phyloP scores from a whole-genome alignment of 352 stramenopile species.

The Phytophthora multivora region DNA sequence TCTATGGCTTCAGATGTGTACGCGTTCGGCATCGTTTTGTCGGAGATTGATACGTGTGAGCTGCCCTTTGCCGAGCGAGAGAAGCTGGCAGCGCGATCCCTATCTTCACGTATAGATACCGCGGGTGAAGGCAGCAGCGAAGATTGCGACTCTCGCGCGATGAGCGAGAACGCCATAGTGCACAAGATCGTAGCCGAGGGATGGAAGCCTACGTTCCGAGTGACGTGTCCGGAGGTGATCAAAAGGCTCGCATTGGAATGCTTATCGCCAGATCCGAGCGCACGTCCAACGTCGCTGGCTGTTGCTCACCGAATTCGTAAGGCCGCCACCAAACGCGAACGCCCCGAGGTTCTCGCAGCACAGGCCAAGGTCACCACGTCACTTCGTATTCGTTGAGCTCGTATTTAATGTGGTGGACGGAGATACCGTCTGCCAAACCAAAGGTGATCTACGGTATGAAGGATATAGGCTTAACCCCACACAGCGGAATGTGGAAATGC shows the following conservation, averaged over 20 bases:
- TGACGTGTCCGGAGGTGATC: constrained; percentile 48
- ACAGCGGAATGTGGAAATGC: constrained; percentile 3
- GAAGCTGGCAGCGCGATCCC: constrained; percentile 15
- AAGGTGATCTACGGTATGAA: too few species aligned
- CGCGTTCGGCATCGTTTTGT: constrained; percentile 82
- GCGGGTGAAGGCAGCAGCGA: constrained; percentile 28
- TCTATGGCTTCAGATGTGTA: constrained; percentile 89
- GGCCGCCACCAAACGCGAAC: constrained; percentile 37
- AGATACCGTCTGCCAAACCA: not conserved
- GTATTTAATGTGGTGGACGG: constrained; percentile 18
- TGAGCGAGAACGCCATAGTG: constrained; percentile 49
- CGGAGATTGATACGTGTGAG: constrained; percentile 78
- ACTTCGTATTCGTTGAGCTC: constrained; percentile 29
- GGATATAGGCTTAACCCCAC: too few species aligned
- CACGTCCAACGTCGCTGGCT: constrained; percentile 48
- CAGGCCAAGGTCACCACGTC: constrained; percentile 34
- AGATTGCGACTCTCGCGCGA: constrained; percentile 14
- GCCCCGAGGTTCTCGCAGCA: constrained; percentile 30
- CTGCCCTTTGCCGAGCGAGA: constrained; percentile 55
- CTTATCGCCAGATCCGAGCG: constrained; percentile 39
- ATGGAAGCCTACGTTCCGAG: constrained; percentile 55
- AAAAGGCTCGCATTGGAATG: constrained; percentile 54
- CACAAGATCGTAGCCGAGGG: constrained; percentile 55
- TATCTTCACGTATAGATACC: constrained; percentile 3
- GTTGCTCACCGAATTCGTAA: constrained; percentile 56